Percentiles rank a stretch among this genome's conserved stretches.
phyloP scores from a whole-genome alignment of 495 filamentous ascomycete species.

The Hyaloscypha bicolor region DNA sequence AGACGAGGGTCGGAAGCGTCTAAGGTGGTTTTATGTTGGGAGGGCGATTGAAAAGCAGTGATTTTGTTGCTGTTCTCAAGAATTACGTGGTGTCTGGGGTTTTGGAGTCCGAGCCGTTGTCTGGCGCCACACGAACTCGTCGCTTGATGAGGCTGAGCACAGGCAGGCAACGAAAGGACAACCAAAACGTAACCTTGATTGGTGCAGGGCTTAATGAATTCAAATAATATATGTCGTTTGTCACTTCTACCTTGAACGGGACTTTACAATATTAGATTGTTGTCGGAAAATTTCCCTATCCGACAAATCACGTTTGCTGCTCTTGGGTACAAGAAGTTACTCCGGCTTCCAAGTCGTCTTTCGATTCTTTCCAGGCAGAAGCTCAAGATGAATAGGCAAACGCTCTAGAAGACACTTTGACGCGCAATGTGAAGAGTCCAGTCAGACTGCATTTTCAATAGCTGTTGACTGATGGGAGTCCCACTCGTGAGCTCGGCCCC shows the following conservation, averaged over 20 bases:
- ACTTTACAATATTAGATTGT: too few species aligned
- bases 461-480: not conserved
- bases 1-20: not conserved
- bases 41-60: constrained; percentile 3
- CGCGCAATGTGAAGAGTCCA: not conserved
- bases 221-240: not conserved
- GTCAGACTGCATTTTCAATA: constrained; percentile 8
- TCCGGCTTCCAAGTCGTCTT: too few species aligned
- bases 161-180: constrained; percentile 1
- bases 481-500: not conserved
- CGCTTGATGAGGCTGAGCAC: constrained; percentile 13
- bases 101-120: constrained; percentile 2
- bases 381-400: not conserved
- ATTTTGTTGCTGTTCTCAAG: constrained; percentile 10
- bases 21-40: constrained; percentile 14
- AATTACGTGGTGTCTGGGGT: constrained; percentile 9
- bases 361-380: not conserved
- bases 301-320: too few species aligned
- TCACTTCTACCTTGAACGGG: not conserved
- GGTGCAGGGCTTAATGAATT: not conserved
- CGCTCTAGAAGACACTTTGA: not conserved
- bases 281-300: too few species aligned
- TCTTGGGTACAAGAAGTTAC: too few species aligned
- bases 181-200: not conserved
- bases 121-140: constrained; percentile 5